A percentile compares a stretch with the other conserved stretches of the same genome.
These are phyloP conservation scores for Candida orba DNA, from an alignment of 805 yeast genomes.

Conservation along the genomic window DNA sequence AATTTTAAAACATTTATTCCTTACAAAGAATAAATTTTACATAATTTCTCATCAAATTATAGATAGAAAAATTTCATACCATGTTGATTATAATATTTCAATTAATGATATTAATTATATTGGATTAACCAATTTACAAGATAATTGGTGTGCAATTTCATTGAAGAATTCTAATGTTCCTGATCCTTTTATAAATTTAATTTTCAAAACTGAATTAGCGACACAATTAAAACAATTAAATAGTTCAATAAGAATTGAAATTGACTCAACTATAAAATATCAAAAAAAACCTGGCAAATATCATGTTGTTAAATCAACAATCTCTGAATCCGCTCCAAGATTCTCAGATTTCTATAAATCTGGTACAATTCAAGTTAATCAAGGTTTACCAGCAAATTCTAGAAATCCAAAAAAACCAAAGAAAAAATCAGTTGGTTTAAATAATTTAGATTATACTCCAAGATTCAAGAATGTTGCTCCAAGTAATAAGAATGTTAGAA, in stretches of 20 bases:
- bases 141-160: slow-evolving; percentile 79
- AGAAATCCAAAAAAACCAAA: slow-evolving; percentile 71
- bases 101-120: slow-evolving; percentile 52
- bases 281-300: slow-evolving; percentile 84
- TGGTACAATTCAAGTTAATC: slow-evolving; percentile 72
- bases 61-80: slow-evolving; percentile 51
- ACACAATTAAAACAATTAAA: slow-evolving; percentile 64
- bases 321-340: slow-evolving; percentile 56
- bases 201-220: slow-evolving; percentile 83
- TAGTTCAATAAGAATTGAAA: slow-evolving; percentile 48
- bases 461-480: slow-evolving; percentile 16
- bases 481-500: slow-evolving; percentile 19
- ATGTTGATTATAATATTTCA: slow-evolving; percentile 57
- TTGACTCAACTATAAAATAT: slow-evolving; percentile 70
- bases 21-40: slow-evolving; percentile 57
- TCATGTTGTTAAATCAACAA: slow-evolving; percentile 64
- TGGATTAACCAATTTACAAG: slow-evolving; percentile 70
- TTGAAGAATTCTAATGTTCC: slow-evolving; percentile 39
- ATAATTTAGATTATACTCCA: slow-evolving; percentile 23
- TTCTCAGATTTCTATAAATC: slow-evolving; percentile 79
- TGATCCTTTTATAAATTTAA: slow-evolving; percentile 73
- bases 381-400: slow-evolving; percentile 71
- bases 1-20: slow-evolving; percentile 60
- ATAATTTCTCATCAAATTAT: slow-evolving; percentile 68
- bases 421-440: slow-evolving; percentile 20